Evolutionary conservation across 441 rosid genomes (phyloP), one percentile per base, ranked within the genome.

Genomic region (Erodium trifolium): DNA sequence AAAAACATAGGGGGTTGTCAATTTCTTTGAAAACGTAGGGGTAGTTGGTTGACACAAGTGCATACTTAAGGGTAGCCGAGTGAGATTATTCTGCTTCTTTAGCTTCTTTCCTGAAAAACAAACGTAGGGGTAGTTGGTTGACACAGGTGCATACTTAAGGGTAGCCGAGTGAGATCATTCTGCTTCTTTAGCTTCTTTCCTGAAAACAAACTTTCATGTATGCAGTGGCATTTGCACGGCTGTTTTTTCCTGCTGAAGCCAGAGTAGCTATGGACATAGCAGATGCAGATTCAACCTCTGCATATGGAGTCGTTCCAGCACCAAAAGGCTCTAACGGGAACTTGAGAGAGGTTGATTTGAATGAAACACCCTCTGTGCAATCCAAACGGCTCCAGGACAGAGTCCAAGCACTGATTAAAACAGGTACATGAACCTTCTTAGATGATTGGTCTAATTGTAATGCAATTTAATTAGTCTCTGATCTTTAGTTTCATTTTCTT

Each of bases 261-360:
- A 76, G 75, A 66, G 62, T 79, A 45, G 82, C 82, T 16, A 79
- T 76, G 78, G 82, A 79, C 27, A 69, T 70, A 47, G 80, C 82
- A 9, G 73, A 74, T 51, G 80, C 80, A 37, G 77, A 72, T 57
- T 71, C 68, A 69, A 74, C 72, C 10, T 63, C 63, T 35, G 77
- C 68, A 47, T 70, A 67, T 57, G 70, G 72, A 17, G 70, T 74
- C 6, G 77, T 77, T 55, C 71, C 75, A 5, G 67, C 65, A 45
- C 55, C 74, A 13, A 71, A 68, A 65, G 75, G 77, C 55, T 67
- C 71, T 2, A 74, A 34, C 45, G 70, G 75, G 43, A 77, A 70
- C 68, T 69, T 53, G 63, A 69, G 80, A 45, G 75, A 79, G 69
- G 82, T 77, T 59, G 74, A 74, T 65, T 34, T 69, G 57, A 79